phyloP scores from a whole-genome alignment of 2,329 filamentous ascomycete genomes.

The Diaporthe velutina region DNA sequence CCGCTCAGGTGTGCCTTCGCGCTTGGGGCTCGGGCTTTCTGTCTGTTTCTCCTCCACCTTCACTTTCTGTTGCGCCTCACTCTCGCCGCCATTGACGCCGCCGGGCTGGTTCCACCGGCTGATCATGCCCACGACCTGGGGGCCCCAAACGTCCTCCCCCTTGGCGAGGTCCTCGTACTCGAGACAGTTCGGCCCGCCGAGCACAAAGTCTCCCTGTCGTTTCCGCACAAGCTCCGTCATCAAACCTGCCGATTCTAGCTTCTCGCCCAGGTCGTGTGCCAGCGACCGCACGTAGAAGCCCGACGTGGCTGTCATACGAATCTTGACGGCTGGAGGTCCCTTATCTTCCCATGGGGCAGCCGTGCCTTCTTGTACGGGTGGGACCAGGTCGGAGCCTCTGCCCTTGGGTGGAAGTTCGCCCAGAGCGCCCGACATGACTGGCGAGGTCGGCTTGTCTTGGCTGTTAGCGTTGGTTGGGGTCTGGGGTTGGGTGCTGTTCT shows the following conservation, averaged over 20 bases:
- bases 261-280: conserved; percentile 89
- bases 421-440: conserved; percentile 71
- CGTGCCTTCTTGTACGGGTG: conserved; percentile 59
- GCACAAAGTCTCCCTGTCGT: conserved; percentile 83
- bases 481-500: conserved; percentile 45
- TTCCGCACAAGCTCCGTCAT: conserved; percentile 89
- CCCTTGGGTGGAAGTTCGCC: conserved; percentile 60
- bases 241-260: conserved; percentile 83
- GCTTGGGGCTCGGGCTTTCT: conserved; percentile 27
- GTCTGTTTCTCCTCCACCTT: conserved; percentile 34
- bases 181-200: conserved; percentile 78
- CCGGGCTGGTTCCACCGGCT: conserved; percentile 46
- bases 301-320: conserved; percentile 93
- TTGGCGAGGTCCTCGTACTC: conserved; percentile 82
- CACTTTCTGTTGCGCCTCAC: conserved; percentile 39
- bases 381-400: conserved; percentile 67
- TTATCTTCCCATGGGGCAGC: conserved; percentile 71
- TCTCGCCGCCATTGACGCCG: conserved; percentile 40
- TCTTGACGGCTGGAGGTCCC: conserved; percentile 80
- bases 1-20: conserved; percentile 13
- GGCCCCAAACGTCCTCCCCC: conserved; percentile 86
- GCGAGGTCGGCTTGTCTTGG: conserved; percentile 45
- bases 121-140: conserved; percentile 74
- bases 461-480: conserved; percentile 41
- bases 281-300: conserved; percentile 97